Percentiles rank a stretch among this genome's conserved stretches.
These are phyloP conservation scores for Podosphaera xanthii DNA, from an alignment of 2,329 filamentous ascomycete genomes.

Conservation along the genomic window DNA sequence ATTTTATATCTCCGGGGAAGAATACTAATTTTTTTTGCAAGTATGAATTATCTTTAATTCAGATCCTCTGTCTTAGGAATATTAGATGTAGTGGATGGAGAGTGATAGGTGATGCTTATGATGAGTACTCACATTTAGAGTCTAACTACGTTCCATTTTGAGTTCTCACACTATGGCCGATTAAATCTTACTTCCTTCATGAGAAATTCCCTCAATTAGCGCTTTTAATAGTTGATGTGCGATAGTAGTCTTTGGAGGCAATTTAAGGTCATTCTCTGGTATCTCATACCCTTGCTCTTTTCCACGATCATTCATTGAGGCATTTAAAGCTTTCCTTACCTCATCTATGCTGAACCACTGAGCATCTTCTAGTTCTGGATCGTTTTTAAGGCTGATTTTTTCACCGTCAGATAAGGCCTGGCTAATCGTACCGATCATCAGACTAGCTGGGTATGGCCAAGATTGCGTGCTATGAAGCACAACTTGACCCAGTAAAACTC, in stretches of 20 bases:
- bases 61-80: too few species aligned
- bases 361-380: constrained; percentile 76
- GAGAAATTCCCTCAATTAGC: constrained; percentile 38
- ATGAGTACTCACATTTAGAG: too few species aligned
- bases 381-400: constrained; percentile 59
- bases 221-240: constrained; percentile 70
- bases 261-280: constrained; percentile 50
- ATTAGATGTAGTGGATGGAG: too few species aligned
- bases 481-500: constrained; percentile 53
- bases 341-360: constrained; percentile 74
- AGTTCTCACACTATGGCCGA: too few species aligned
- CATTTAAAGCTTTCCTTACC: constrained; percentile 47
- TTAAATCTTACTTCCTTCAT: neutral
- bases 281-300: constrained; percentile 41
- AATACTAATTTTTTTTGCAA: too few species aligned
- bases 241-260: constrained; percentile 77
- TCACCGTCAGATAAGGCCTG: constrained; percentile 68
- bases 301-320: constrained; percentile 44
- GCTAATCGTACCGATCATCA: constrained; percentile 75
- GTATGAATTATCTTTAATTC: too few species aligned
- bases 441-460: constrained; percentile 65
- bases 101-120: too few species aligned
- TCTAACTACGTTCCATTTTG: too few species aligned
- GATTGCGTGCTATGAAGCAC: constrained; percentile 68
- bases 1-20: too few species aligned